Base-by-base conservation (phyloP, 306 rosid species). In the Ceratonia siliqua region DNA sequence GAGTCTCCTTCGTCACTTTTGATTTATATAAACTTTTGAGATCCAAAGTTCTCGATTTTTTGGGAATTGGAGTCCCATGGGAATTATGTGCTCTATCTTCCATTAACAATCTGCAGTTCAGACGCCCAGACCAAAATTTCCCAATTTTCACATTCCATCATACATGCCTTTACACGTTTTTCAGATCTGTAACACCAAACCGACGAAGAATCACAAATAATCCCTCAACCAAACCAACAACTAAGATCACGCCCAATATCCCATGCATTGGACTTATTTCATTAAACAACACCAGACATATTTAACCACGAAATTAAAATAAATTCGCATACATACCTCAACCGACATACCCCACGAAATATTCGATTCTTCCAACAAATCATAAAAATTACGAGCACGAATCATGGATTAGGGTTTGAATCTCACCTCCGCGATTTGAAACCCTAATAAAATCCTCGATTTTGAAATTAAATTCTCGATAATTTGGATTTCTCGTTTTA, bases 11-110 rank as follows among this genome's bases (percentile, higher is more conserved):
- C 4, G 68, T 45, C 76, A 76, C 76, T 62, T 83, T 76, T 42
- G 89, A 69, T 67, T 85, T 76, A 78, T 90, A 90, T 62, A 95
- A 87, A 85, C 96, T 89, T 79, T 87, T 90, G 78, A 92, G 77
- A 89, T 92, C 99, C 92, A 95, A 77, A 65, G 98, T 85, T 86
- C 91, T 89, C 27, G 97, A 82, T 79, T 90, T 87, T 75, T 85
- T 85, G 21, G 89, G 89, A 78, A 82, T 81, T 77, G 63, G 83
- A 68, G 87, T 69, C 78, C 85, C 99, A 86, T 85, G 82, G 68
- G 89, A 77, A 68, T 79, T 78, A 76, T 84, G 92, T 86, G 79
- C 53, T 79, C 90, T 85, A 73, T 74, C 86, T 82, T 92, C 99
- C 68, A 62, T 62, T 12, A 38, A 62, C 48, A 62, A 62, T 5